Evolutionary conservation across 352 stramenopile genomes (phyloP).

Genomic region (Pythium utonaiense): DNA sequence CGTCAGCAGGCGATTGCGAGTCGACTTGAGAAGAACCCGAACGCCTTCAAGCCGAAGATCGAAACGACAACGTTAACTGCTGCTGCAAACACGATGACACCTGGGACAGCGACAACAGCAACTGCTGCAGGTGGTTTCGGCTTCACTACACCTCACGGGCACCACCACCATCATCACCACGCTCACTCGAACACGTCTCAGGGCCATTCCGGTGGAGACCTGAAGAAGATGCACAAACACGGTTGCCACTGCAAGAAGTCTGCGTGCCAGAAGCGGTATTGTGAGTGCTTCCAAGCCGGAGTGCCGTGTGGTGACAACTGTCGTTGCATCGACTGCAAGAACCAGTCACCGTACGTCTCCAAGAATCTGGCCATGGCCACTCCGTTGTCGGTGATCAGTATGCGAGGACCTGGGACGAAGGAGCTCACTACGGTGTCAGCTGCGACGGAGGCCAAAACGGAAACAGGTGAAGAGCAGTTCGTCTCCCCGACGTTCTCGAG

Average conservation of each 20-base stretch:
- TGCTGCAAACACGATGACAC: not conserved
- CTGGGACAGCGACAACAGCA: not conserved
- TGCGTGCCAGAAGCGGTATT: constrained; percentile 97
- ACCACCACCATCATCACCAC: constrained; percentile 7
- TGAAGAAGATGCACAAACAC: constrained; percentile 90
- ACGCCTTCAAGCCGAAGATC: constrained; percentile 96
- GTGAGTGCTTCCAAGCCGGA: constrained; percentile 94
- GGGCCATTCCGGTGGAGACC: constrained; percentile 8
- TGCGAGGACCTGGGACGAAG: constrained; percentile 23
- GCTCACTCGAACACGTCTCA: not conserved
- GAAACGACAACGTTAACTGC: constrained; percentile 23
- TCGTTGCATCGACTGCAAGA: constrained; percentile 88
- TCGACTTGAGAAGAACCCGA: constrained; percentile 92
- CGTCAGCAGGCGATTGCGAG: constrained; percentile 83
- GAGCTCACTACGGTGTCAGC: constrained; percentile 28
- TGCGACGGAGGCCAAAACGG: not conserved
- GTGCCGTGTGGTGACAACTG: constrained; percentile 86
- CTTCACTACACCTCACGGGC: constrained; percentile 20
- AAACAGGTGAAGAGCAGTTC: constrained; percentile 29
- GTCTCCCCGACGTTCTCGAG: constrained; percentile 56
- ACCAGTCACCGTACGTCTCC: constrained; percentile 48
- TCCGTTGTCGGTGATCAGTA: constrained; percentile 23
- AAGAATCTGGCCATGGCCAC: constrained; percentile 17
- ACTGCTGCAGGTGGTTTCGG: not conserved
- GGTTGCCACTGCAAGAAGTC: constrained; percentile 97